Base-by-base conservation (phyloP, 2,329 filamentous ascomycete species). In the Corynespora cassiicola region DNA sequence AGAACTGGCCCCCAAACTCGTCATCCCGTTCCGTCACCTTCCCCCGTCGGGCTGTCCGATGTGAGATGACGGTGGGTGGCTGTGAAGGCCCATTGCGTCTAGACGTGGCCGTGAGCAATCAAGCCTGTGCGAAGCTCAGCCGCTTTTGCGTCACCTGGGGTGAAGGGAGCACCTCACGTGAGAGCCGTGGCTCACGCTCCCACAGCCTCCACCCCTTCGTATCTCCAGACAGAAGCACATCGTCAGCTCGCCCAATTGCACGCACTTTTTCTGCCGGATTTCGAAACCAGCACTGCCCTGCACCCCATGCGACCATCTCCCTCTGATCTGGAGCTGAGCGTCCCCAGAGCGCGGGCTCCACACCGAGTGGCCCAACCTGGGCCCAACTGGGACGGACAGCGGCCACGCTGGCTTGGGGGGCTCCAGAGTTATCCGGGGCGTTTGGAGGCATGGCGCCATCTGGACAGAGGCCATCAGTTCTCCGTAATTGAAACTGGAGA, bases 281-380 rank as follows among this genome's bases (percentile, higher is more conserved):
- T 29, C 42, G 39, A 54, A 48, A 50, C 51, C 17, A 31, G 56
- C 54, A 55, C 48, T 47, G 51, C 54, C 57, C 46, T 56, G 58
- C 37, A 42, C 19, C 19, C 29, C 8, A 16, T 19, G 21, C 21
- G 16, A 7, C n/a, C 35, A 31, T 29, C 26, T 7, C 14, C 8
- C 8, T 15, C 9, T 15, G 7, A 29, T 29, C 26, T 9, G 7
- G 7, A 6, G 9, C 15, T 20, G 7, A 7, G 17, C 25, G 16
- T 26, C 25, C 35, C 39, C 34, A 43, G 33, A 38, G 38, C 31
- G 24, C 34, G 39, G 39, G 34, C 38, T 34, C 34, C 23, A 11
- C 11, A 6, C 14, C 19, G 32, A 18, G 11, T 10, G 20, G 12
- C 9, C 19, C 24, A 31, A 9, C 11, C 17, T 8, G 6, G 8